Evolutionary conservation across 2,329 filamentous ascomycete genomes (phyloP), one percentile per base, ranked within the genome.

Genomic region (Penicillium glabrum): DNA sequence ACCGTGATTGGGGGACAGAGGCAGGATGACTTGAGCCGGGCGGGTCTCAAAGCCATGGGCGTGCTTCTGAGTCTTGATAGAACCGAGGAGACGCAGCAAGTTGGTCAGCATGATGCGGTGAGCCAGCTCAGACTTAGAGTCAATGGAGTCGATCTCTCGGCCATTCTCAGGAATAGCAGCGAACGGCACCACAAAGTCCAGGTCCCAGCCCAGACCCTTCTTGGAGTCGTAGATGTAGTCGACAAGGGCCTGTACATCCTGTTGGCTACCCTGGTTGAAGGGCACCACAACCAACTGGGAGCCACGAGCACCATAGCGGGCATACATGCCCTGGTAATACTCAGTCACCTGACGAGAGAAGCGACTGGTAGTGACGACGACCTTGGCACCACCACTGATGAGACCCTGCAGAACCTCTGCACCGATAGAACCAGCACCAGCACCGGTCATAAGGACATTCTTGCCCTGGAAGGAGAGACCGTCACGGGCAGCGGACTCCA

Each of bases 81-180:
- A 86, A 67, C 95, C 95, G 53, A 99, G 83, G 59, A 99, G 88
- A 66, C 95, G 91, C 62, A 98, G 82, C 10, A 99, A 83, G 77
- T 99, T 99, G 70, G 95, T 99, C 75, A 99, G 82, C 95, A 99
- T 98, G 80, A 99, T 97, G 63, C 95, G 91, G 76, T 99, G 95
- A 65, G 95, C 95, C 62, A 99, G 87, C 80, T 99, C 95, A 14
- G 95, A 98, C 78, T 95, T 96, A 62, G 93, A 97, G 77, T 99
- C 96, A 63, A 99, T 93, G 73, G 83, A 89, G 72, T 99, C 95
- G 59, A 99, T 98, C 76, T 99, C 93, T 62, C 95, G 93, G 52
- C 96, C 95, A 67, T 96, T 96, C 80, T 98, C 95, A 0, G 96
- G 91, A 64, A 99, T 99, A 69, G 95, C 95, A 61, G 95, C 95